phyloP scores from a whole-genome alignment of 371 early-diverging fungal genomes.

The Mucor piriformis region DNA sequence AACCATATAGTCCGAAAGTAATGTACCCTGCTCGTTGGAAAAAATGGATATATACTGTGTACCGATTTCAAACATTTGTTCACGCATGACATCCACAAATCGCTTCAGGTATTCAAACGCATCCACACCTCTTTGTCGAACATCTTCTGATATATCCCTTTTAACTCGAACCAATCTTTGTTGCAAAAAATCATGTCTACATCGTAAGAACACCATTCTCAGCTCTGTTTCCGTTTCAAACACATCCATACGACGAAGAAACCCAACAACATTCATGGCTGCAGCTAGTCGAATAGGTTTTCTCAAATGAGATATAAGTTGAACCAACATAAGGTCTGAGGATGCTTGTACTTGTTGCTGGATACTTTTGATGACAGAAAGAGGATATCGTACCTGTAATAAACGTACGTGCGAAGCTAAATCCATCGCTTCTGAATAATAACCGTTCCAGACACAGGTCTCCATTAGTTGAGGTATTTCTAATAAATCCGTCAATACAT shows the following conservation, averaged over 20 bases:
- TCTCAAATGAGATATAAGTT: constrained; percentile 68
- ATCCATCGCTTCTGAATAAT: constrained; percentile 86
- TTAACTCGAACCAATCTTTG: constrained; percentile 51
- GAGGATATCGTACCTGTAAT: constrained; percentile 59
- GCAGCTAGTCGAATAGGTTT: constrained; percentile 80
- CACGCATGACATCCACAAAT: constrained; percentile 78
- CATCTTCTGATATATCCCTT: constrained; percentile 26
- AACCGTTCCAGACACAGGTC: constrained; percentile 79
- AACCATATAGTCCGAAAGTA: constrained; percentile 59
- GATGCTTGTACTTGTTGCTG: constrained; percentile 67
- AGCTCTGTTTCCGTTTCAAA: constrained; percentile 74
- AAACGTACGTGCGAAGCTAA: constrained; percentile 75
- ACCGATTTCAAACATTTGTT: constrained; percentile 81
- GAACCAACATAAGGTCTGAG: constrained; percentile 70
- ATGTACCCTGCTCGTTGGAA: constrained; percentile 54
- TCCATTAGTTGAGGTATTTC: constrained; percentile 86
- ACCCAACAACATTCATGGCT: constrained; percentile 79
- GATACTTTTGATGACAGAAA: constrained; percentile 61
- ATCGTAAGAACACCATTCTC: constrained; percentile 74
- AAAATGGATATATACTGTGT: constrained; percentile 85
- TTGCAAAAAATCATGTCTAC: constrained; percentile 67
- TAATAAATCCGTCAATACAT: constrained; percentile 64
- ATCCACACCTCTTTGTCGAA: constrained; percentile 39
- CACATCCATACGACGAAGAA: constrained; percentile 75
- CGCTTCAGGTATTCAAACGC: constrained; percentile 71